phyloP scores from a whole-genome alignment of 2,329 filamentous ascomycete species.

The Pleomassaria siparia region DNA sequence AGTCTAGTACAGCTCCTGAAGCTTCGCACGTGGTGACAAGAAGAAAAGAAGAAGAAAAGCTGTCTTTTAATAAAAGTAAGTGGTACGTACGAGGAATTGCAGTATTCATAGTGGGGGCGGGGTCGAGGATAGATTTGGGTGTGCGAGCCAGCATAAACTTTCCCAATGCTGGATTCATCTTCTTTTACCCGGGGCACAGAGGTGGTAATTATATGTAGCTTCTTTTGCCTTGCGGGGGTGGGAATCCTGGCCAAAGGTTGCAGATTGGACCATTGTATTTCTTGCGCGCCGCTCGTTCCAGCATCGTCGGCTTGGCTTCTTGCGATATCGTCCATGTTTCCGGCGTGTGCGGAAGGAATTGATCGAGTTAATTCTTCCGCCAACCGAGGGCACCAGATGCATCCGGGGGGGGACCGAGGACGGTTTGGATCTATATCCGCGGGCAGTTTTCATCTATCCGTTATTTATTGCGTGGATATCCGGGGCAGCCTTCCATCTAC shows the following conservation, averaged over 20 bases:
- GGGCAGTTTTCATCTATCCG: constrained; percentile 1
- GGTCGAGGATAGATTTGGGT: constrained; percentile 38
- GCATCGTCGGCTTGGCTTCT: too few species aligned
- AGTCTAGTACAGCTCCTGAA: too few species aligned
- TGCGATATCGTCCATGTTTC: not conserved
- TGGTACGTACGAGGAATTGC: constrained; percentile 36
- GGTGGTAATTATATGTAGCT: constrained; percentile 34
- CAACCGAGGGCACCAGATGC: constrained; percentile 26
- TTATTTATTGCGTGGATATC: too few species aligned
- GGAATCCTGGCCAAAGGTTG: too few species aligned
- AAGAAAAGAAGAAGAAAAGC: too few species aligned
- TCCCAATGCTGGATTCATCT: constrained; percentile 43
- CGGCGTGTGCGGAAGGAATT: constrained; percentile 33
- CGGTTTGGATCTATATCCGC: not conserved
- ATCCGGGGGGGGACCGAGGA: constrained; percentile 18
- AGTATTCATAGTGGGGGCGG: constrained; percentile 44
- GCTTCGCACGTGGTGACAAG: too few species aligned
- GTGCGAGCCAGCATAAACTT: constrained; percentile 44
- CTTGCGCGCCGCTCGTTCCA: too few species aligned
- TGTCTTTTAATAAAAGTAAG: too few species aligned
- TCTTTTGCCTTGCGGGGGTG: too few species aligned
- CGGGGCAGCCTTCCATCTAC: too few species aligned
- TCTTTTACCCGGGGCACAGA: constrained; percentile 8
- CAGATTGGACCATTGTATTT: too few species aligned
- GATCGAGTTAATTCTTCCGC: constrained; percentile 39